A percentile compares a stretch with the other conserved stretches of the same genome.
phyloP scores from a whole-genome alignment of 768 basidiomycete genomes.

The Tubosaeta sp. region DNA sequence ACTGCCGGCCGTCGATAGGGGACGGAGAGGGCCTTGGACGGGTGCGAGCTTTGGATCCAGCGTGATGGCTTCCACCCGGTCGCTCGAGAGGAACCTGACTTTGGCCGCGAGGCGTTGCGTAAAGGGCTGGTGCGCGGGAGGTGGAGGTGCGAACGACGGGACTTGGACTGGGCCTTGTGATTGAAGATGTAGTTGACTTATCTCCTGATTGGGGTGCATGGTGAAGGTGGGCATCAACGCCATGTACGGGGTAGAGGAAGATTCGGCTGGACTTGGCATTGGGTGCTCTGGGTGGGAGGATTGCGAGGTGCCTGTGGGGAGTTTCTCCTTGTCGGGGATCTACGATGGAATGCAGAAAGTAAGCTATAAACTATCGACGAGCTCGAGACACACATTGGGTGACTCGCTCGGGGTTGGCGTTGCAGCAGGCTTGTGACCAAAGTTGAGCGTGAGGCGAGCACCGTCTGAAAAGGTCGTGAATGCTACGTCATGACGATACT shows the following conservation, averaged over 20 bases:
- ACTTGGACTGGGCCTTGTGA: not conserved
- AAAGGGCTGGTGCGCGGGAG: conserved; percentile 1
- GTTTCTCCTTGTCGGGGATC: conserved; percentile 19
- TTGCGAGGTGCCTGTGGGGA: conserved; percentile 5
- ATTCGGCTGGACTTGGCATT: conserved; percentile 5
- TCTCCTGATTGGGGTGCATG: conserved; percentile 1
- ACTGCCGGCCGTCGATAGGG: conserved; percentile 22
- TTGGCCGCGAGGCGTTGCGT: conserved; percentile 11
- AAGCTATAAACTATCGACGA: not conserved
- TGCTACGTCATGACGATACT: not conserved
- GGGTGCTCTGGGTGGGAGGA: conserved; percentile 3
- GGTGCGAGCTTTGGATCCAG: conserved; percentile 31
- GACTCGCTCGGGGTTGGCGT: not conserved
- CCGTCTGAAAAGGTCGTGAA: conserved; percentile 13
- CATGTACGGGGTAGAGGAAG: conserved; percentile 15
- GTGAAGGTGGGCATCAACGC: conserved; percentile 13
- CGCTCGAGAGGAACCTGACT: conserved; percentile 20
- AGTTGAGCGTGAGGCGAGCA: conserved; percentile 22
- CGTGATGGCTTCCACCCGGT: conserved; percentile 24
- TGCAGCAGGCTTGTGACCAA: conserved; percentile 4
- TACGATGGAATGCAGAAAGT: not conserved
- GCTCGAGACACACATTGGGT: conserved; percentile 11
- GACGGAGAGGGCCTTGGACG: conserved; percentile 30
- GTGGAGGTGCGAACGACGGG: not conserved
- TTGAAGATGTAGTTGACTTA: not conserved